Conservation (phyloP, 208 protist genomes). For the Wallacemonas sp. region DNA sequence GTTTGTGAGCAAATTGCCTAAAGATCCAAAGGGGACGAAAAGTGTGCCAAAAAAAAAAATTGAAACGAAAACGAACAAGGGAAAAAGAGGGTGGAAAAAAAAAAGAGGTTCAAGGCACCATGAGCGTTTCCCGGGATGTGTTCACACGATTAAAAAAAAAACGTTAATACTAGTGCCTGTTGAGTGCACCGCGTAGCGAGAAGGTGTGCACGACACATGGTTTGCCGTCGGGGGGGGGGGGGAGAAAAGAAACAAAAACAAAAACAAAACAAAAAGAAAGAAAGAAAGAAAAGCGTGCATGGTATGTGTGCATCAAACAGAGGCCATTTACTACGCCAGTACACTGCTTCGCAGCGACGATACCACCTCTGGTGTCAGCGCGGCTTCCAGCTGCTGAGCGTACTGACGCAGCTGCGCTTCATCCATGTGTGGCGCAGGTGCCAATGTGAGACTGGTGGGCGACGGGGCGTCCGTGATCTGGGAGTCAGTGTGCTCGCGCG, state of each 20-base stretch:
- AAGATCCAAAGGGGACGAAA: slow-evolving; percentile 14
- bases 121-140: background rate
- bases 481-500: too few species aligned
- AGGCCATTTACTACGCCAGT: too few species aligned
- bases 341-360: background rate
- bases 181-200: too few species aligned
- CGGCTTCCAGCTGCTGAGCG: slow-evolving; percentile 26
- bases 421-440: too few species aligned
- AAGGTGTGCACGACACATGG: too few species aligned
- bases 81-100: background rate
- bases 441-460: too few species aligned
- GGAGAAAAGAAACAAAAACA: background rate
- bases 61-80: background rate
- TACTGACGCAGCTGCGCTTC: slow-evolving; percentile 28
- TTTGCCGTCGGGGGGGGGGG: too few species aligned
- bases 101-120: background rate
- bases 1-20: too few species aligned
- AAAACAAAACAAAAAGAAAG: slow-evolving; percentile 17
- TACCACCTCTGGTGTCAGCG: slow-evolving; percentile 11
- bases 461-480: too few species aligned
- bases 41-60: slow-evolving; percentile 10
- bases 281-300: slow-evolving; percentile 18
- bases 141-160: too few species aligned
- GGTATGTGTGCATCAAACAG: background rate
- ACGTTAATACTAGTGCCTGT: too few species aligned